These are phyloP conservation scores for Ascochyta viciae-villosae DNA, from an alignment of 2,329 filamentous ascomycete species.

Conservation along the genomic window DNA sequence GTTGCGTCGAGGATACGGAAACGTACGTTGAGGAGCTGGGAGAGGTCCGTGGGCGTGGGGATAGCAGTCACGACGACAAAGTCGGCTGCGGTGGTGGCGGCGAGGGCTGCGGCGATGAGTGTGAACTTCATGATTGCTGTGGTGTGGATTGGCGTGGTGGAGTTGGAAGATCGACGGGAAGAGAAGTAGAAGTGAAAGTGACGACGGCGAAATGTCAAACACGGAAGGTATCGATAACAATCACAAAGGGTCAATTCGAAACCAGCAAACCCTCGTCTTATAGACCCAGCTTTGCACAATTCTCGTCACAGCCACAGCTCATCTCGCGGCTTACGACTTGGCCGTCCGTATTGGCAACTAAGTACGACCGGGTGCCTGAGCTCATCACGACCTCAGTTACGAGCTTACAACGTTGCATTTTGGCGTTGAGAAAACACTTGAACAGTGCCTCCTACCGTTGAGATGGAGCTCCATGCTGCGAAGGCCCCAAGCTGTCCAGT, in stretches of 20 bases:
- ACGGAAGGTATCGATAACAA: slow-evolving; percentile 1
- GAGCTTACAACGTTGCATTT: neutral
- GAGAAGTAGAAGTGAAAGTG: neutral
- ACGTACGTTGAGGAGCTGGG: slow-evolving; percentile 27
- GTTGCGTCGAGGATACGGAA: neutral
- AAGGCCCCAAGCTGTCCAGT: neutral
- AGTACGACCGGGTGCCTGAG: slow-evolving; percentile 4
- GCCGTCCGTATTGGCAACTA: slow-evolving; percentile 8
- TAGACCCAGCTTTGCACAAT: slow-evolving; percentile 6
- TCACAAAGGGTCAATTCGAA: neutral
- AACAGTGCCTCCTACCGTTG: neutral
- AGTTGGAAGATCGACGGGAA: neutral
- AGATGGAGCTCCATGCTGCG: neutral
- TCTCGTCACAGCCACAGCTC: slow-evolving; percentile 16
- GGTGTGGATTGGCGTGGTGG: neutral
- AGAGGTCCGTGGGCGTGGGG: slow-evolving; percentile 23
- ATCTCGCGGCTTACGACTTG: slow-evolving; percentile 8
- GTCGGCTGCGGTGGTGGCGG: slow-evolving; percentile 25
- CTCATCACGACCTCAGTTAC: neutral
- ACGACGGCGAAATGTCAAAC: neutral
- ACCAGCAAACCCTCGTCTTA: slow-evolving; percentile 15
- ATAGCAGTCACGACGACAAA: slow-evolving; percentile 30
- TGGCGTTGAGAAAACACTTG: neutral
- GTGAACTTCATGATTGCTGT: slow-evolving; percentile 27
- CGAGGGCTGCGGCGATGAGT: slow-evolving; percentile 26